These are phyloP conservation scores for Puccinia triticina DNA, from an alignment of 1,284 basidiomycete species.

Conservation along the genomic window DNA sequence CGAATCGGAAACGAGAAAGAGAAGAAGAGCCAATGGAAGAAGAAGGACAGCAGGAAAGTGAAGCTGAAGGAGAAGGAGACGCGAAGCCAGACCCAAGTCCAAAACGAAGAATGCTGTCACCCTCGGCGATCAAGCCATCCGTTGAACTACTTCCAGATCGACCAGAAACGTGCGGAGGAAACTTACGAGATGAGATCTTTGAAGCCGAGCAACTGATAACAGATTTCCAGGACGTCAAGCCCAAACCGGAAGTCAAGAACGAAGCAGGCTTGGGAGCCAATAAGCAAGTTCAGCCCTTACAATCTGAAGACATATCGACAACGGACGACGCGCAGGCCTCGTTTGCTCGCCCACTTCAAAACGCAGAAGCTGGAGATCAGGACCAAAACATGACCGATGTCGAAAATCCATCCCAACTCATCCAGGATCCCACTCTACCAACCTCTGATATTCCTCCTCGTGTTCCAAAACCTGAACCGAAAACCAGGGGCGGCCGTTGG, in stretches of 20 bases:
- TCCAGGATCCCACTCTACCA: neutral
- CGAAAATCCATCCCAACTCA: neutral
- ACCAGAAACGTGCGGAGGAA: conserved; percentile 33
- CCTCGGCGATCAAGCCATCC: neutral
- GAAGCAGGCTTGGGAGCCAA: neutral
- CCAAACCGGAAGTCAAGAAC: neutral
- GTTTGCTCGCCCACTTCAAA: neutral
- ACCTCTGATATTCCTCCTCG: neutral
- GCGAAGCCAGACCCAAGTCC: neutral
- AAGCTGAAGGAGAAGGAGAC: neutral
- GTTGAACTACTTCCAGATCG: conserved; percentile 31
- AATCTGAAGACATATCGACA: neutral
- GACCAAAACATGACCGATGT: neutral
- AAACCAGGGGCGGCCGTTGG: conserved; percentile 34
- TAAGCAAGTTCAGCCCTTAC: too few relatives aligned
- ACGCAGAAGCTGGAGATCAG: neutral
- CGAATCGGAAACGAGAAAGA: conserved; percentile 17
- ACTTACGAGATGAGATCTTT: conserved; percentile 30
- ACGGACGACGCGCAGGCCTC: neutral
- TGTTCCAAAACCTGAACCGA: neutral
- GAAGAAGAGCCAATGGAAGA: neutral
- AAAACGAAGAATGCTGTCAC: conserved; percentile 7
- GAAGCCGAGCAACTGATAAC: neutral
- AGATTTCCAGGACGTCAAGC: conserved; percentile 12
- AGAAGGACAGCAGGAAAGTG: neutral